Percentiles rank a stretch among this genome's conserved stretches.
Evolutionary conservation across 331 rosid species (phyloP).

Genomic region (Malus hybrid): DNA sequence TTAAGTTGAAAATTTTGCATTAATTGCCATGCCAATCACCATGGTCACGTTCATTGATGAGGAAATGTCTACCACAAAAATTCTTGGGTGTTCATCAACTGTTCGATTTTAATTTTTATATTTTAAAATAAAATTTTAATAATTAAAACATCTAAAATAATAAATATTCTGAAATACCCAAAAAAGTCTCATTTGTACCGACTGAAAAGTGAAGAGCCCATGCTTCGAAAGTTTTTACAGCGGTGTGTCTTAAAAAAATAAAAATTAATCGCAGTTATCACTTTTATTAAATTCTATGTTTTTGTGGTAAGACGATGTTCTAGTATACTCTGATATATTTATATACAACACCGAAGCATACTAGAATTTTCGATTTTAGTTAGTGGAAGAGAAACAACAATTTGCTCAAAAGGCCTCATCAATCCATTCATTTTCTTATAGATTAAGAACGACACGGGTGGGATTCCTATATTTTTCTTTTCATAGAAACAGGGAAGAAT

Average conservation of each 20-base stretch:
- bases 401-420: neutral
- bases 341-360: too few species aligned
- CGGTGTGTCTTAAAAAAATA: neutral
- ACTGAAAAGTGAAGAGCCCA: neutral
- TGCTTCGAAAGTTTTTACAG: neutral
- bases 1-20: too few species aligned
- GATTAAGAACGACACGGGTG: neutral
- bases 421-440: neutral
- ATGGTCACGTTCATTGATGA: neutral
- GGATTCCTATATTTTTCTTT: neutral
- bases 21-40: neutral
- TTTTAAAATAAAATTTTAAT: too few species aligned
- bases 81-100: too few species aligned
- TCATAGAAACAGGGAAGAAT: neutral
- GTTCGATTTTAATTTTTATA: too few species aligned
- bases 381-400: neutral
- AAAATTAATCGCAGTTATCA: too few species aligned
- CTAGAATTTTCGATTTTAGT: too few species aligned
- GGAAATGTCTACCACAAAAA: neutral
- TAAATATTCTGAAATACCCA: too few species aligned
- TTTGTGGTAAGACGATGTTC: too few species aligned
- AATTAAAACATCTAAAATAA: too few species aligned
- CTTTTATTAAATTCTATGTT: too few species aligned
- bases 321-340: accelerated
- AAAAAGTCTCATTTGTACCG: neutral